These are phyloP conservation scores for Pinus taeda DNA, from an alignment of 75 land plant genomes.

Conservation along the genomic window DNA sequence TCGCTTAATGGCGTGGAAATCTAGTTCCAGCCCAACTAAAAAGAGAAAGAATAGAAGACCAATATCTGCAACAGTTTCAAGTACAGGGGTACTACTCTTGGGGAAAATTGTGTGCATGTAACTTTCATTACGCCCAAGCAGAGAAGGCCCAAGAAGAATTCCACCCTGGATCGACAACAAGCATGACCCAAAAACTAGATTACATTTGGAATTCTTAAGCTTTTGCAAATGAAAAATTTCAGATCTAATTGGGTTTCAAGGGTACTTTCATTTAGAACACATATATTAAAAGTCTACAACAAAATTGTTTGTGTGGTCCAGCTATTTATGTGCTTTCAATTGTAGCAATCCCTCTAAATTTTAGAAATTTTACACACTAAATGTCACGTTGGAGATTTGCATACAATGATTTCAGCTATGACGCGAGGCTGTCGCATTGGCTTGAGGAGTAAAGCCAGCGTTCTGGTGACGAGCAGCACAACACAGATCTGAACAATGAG, in stretches of 20 bases:
- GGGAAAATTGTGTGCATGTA: conserved; percentile 46
- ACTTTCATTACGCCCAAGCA: conserved; percentile 33
- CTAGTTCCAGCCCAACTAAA: conserved; percentile 66
- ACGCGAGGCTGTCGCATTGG: conserved; percentile 74
- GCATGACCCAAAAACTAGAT: too few relatives aligned
- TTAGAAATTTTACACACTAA: too few relatives aligned
- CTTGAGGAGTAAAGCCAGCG: conserved; percentile 45
- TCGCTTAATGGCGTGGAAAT: conserved; percentile 31
- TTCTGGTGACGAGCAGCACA: conserved; percentile 32
- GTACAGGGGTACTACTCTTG: conserved; percentile 28
- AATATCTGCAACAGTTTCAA: conserved; percentile 54
- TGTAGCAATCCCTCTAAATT: too few relatives aligned
- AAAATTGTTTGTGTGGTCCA: too few relatives aligned
- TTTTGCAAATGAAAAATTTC: too few relatives aligned
- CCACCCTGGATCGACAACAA: conserved; percentile 44
- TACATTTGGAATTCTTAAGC: too few relatives aligned
- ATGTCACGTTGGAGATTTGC: background rate
- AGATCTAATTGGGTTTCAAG: too few relatives aligned
- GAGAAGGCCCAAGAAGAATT: conserved; percentile 66
- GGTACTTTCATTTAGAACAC: too few relatives aligned
- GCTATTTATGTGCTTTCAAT: too few relatives aligned
- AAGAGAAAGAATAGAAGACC: conserved; percentile 75
- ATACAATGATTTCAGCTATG: conserved; percentile 52
- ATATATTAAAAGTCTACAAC: too few relatives aligned
- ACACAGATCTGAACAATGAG: conserved; percentile 43